Base-by-base conservation (phyloP, 2,329 filamentous ascomycete genomes). In the Xylariaceae sp. region DNA sequence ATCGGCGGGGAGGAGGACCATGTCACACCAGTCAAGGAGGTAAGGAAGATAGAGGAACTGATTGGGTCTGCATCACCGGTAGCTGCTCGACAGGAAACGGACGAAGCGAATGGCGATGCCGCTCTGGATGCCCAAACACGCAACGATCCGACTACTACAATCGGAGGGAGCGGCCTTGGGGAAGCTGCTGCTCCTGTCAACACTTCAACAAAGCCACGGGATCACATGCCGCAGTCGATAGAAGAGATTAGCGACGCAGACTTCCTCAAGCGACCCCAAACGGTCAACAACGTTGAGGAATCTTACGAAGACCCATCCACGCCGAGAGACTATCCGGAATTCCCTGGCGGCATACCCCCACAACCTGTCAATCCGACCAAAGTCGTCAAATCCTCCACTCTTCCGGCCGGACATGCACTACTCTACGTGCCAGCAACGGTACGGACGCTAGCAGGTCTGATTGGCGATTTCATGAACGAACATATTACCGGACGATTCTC, bases 391-490 rank as follows among this genome's bases (percentile, higher is more conserved):
- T 79, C 74, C 1, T 72, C 73, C 15, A 68, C 89, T 32, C 68
- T 95, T 31, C 84, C 84, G 0, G 64, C 75, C 1, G 88, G 88
- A 1, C 90, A 96, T 58, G 83, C 84, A 10, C 66, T 96, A 17
- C 72, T 94, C 5, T 96, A 94, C 55, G 80, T 80, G 36, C 82
- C 86, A 2, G 69, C 74, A 1, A 84, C 77, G 2, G 83, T 82
- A 27, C 81, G 86, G 32, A 80, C 80, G 5, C 65, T 95, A 8
- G 81, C 86, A 2, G 87, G 87, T 0, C 68, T 93, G 1, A 80
- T 95, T 33, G 83, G 87, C 38, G 80, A 84, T 42, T 96, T 96
- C 51, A 70, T 95, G 18, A 69, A 77, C 13, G 68, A 71, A 3
- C 73, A 87, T 49, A 70, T 95, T 34, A 89, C 89, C 8, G 71